Conservation (phyloP, 2,329 filamentous ascomycete species). For the Stachybotrys chlorohalonatus region DNA sequence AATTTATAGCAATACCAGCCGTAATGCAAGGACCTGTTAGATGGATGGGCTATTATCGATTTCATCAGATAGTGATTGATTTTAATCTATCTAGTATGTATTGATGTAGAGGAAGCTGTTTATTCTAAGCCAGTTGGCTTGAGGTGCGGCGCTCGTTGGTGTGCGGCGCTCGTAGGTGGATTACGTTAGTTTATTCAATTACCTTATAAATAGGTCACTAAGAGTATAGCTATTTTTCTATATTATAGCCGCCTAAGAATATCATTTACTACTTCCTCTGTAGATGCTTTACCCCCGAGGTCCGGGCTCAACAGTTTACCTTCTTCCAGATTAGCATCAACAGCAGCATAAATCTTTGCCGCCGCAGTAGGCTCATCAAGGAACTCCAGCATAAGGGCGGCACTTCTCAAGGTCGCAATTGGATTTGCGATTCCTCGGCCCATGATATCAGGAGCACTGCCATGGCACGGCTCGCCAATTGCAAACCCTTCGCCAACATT, state of each 20-base stretch:
- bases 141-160: not conserved
- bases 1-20: not conserved
- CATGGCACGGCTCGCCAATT: slow-evolving; percentile 97
- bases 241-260: slow-evolving; percentile 70
- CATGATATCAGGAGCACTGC: slow-evolving; percentile 90
- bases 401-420: slow-evolving; percentile 85
- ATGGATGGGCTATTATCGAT: not conserved
- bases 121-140: not conserved
- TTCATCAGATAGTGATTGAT: not conserved
- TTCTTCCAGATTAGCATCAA: slow-evolving; percentile 83
- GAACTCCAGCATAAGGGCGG: slow-evolving; percentile 95
- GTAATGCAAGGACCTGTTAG: not conserved
- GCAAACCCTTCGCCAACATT: slow-evolving; percentile 93
- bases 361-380: slow-evolving; percentile 79
- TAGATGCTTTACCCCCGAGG: slow-evolving; percentile 78
- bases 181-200: not conserved
- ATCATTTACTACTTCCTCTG: slow-evolving; percentile 79
- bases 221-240: not conserved
- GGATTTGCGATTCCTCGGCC: slow-evolving; percentile 91
- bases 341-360: slow-evolving; percentile 80
- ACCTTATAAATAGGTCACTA: not conserved
- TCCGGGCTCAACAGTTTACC: slow-evolving; percentile 79
- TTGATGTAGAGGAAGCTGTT: not conserved
- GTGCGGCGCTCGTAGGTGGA: not conserved
- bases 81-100: not conserved